Evolutionary conservation across 768 basidiomycete species (phyloP), one percentile per base, ranked within the genome.

Genomic region (Termitomyces sp.): DNA sequence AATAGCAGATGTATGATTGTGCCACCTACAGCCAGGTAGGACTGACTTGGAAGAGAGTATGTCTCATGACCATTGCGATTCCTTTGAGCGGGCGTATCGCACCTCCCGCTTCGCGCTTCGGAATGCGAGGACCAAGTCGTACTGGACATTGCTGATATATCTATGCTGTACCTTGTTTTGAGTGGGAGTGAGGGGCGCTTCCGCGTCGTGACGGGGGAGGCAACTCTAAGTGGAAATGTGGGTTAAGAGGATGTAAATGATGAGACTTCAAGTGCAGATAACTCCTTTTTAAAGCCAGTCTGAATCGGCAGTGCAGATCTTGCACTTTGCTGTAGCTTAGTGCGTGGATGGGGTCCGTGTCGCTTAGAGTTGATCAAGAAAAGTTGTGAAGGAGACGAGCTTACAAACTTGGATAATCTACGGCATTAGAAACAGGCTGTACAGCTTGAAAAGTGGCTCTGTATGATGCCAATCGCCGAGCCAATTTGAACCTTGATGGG

Each of bases 251-350:
- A 74, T 70, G 48, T 70, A 74, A 37, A 74, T 63, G 74, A 64
- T 65, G 71, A 64, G 50, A 67, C 67, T 55, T 66, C 64, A 34
- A 68, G 65, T 54, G 74, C 71, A 50, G 54, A 51, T 53, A 67
- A 59, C 66, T 81, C 78, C 61, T 74, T 70, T 77, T 82, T 79
- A 77, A 26, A 28, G 21, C 26, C 9, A 5, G 9, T n/a, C 19
- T 9, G 64, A 57, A 62, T 60, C 64, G 74, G 79, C 78, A 68
- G 78, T 80, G 79, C 74, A 71, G 62, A 72, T 63, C 58, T 51
- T 58, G 45, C 37, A 56, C 54, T 59, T 55, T 30, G 37, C 21
- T 53, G 61, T 62, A 62, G 56, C 58, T 60, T 48, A 47, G 59
- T 56, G 57, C 58, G 58, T 64, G 65, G 63, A 67, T 70, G 62